A percentile compares a stretch with the other conserved stretches of the same genome.
Conservation (phyloP, 495 filamentous ascomycete species). For the Lasiosphaeriaceae sp. region DNA sequence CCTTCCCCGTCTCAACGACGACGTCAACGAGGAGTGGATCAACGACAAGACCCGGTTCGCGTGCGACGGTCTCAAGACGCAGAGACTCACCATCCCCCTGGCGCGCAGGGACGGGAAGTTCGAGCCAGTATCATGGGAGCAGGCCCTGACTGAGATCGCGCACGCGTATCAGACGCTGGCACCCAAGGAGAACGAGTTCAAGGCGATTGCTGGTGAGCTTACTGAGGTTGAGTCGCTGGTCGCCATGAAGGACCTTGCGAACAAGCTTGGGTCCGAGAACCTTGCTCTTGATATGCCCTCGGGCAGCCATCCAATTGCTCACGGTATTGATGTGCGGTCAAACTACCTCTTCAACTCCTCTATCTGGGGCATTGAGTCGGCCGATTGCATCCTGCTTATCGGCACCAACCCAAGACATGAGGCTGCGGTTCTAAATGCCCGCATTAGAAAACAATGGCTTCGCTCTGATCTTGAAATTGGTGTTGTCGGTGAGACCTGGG, state of each 20-base stretch:
- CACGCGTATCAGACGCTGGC: slow-evolving; percentile 69
- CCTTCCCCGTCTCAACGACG: slow-evolving; percentile 87
- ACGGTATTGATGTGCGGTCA: slow-evolving; percentile 88
- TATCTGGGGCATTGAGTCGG: slow-evolving; percentile 88
- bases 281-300: slow-evolving; percentile 85
- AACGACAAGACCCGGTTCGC: slow-evolving; percentile 97
- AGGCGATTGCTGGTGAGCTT: slow-evolving; percentile 86
- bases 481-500: slow-evolving; percentile 84
- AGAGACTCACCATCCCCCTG: slow-evolving; percentile 86
- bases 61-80: slow-evolving; percentile 94
- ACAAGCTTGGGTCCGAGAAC: slow-evolving; percentile 94
- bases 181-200: slow-evolving; percentile 88
- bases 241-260: slow-evolving; percentile 93
- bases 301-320: slow-evolving; percentile 78
- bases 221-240: slow-evolving; percentile 89
- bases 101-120: slow-evolving; percentile 86
- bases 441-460: slow-evolving; percentile 96
- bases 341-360: slow-evolving; percentile 97
- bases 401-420: slow-evolving; percentile 94
- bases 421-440: slow-evolving; percentile 89
- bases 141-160: slow-evolving; percentile 81
- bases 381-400: slow-evolving; percentile 85
- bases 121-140: slow-evolving; percentile 87
- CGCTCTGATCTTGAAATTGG: slow-evolving; percentile 91
- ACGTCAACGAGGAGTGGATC: slow-evolving; percentile 99